Evolutionary conservation across 2,329 filamentous ascomycete genomes (phyloP).

Genomic region (Alternaria angustiovoidea): DNA sequence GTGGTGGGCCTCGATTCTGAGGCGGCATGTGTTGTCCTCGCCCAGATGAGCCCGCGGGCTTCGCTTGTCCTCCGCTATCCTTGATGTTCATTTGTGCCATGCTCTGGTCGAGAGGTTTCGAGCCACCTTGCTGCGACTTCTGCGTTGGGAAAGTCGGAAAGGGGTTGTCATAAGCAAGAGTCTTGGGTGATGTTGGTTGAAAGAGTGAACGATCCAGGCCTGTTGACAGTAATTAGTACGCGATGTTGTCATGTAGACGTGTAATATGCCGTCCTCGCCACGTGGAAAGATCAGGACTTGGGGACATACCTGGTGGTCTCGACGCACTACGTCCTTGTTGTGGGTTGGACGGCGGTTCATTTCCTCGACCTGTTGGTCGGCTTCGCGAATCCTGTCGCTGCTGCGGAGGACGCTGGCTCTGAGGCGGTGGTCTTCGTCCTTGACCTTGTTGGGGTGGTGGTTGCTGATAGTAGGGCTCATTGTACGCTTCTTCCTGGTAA

Average conservation of each 20-base stretch:
- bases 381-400: constrained; percentile 40
- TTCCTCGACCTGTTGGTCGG: constrained; percentile 34
- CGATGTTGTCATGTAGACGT: not conserved
- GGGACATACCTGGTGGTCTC: constrained; percentile 40
- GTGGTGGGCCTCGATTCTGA: constrained; percentile 32
- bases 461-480: constrained; percentile 37
- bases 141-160: constrained; percentile 57
- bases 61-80: constrained; percentile 26
- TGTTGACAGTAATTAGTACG: constrained; percentile 25
- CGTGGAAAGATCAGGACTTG: not conserved
- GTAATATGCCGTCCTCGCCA: not conserved
- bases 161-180: constrained; percentile 54
- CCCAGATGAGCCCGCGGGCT: constrained; percentile 27
- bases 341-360: constrained; percentile 27
- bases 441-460: constrained; percentile 36
- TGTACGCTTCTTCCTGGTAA: constrained; percentile 38
- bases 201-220: constrained; percentile 43
- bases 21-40: constrained; percentile 34
- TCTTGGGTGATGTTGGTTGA: constrained; percentile 38
- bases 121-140: constrained; percentile 23
- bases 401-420: constrained; percentile 32
- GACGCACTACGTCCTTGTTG: constrained; percentile 37
- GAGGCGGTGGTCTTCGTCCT: constrained; percentile 26
- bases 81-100: constrained; percentile 49
- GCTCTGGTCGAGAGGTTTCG: constrained; percentile 40